Evolutionary conservation across 1,139 yeast genomes (phyloP), one percentile per base, ranked within the genome.

Genomic region (Candida dubliniensis): DNA sequence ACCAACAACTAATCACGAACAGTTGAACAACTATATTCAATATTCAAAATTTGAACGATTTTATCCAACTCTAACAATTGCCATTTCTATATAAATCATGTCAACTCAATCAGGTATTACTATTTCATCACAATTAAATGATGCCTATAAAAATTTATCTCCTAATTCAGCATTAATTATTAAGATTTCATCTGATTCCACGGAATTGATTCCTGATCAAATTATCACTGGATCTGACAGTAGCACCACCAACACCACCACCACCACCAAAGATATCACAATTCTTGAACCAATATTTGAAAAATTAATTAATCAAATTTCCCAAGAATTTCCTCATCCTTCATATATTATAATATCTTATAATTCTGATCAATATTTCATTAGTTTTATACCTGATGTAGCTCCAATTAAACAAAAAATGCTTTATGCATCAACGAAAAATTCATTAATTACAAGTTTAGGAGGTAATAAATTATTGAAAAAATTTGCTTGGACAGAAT

Each of bases 361-460:
- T 24, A 60, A 58, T 9, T 54, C 56, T 3, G 57, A 56, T 13
- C 74, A 69, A 49, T 73, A 81, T 3, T 90, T 93, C 57, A 76
- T 90, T 38, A 81, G 95, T 34, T 91, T 77, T 67, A 93, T 93
- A 40, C 98, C 99, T 0, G 97, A 93, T 61, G 63, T 66, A 40
- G 90, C 97, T 10, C 82, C 84, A 7, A 91, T 93, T 31, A 78
- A 91, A 47, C 77, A 80, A 47, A 93, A 93, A 62, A 93, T 93
- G 98, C 74, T 93, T 44, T 95, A 91, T 63, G 98, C 99, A 2
- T 86, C 96, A 2, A 84, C 95, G 14, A 88, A 88, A 52, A 84
- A 81, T 58, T 82, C 95, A 1, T 66, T 93, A 39, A 66, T 87
- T 42, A 79, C 86, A 50, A 83, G 84, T 49, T 71, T 93, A 42